Percentiles rank a stretch among this genome's conserved stretches.
Conservation (phyloP, 2,329 filamentous ascomycete genomes). For the Xylaria sp. region DNA sequence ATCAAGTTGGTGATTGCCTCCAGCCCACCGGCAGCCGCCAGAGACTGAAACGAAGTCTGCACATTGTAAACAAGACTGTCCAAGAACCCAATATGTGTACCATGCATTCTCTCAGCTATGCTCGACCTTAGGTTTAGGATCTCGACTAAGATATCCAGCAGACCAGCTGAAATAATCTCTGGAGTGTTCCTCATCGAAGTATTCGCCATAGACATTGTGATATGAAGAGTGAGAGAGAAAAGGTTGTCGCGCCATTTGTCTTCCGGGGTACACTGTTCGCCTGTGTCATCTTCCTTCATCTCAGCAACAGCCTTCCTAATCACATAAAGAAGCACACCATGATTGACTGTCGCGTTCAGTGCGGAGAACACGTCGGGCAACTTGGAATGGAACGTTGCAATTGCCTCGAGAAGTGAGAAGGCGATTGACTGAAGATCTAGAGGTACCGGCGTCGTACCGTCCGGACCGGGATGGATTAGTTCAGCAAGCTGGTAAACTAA, state of each 20-base stretch:
- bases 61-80: slow-evolving; percentile 89
- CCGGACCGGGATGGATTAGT: slow-evolving; percentile 83
- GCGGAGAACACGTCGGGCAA: slow-evolving; percentile 86
- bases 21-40: slow-evolving; percentile 85
- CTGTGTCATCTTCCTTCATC: slow-evolving; percentile 70
- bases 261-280: slow-evolving; percentile 71
- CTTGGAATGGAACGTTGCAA: slow-evolving; percentile 81
- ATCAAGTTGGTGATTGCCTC: slow-evolving; percentile 91
- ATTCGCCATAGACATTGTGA: slow-evolving; percentile 76
- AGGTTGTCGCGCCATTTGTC: slow-evolving; percentile 92
- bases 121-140: slow-evolving; percentile 84
- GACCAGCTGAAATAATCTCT: slow-evolving; percentile 86
- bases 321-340: slow-evolving; percentile 92
- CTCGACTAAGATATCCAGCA: slow-evolving; percentile 91
- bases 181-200: slow-evolving; percentile 52
- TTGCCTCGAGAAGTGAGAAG: slow-evolving; percentile 83
- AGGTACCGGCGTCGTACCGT: slow-evolving; percentile 75
- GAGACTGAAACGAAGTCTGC: slow-evolving; percentile 82
- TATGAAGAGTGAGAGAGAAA: slow-evolving; percentile 85
- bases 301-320: slow-evolving; percentile 90
- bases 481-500: slow-evolving; percentile 93
- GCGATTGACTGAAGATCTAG: slow-evolving; percentile 84
- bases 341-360: slow-evolving; percentile 95
- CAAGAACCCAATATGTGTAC: slow-evolving; percentile 85
- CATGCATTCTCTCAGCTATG: slow-evolving; percentile 84